Base-by-base conservation (phyloP, 805 yeast species). In the Wickerhamiella galacta region DNA sequence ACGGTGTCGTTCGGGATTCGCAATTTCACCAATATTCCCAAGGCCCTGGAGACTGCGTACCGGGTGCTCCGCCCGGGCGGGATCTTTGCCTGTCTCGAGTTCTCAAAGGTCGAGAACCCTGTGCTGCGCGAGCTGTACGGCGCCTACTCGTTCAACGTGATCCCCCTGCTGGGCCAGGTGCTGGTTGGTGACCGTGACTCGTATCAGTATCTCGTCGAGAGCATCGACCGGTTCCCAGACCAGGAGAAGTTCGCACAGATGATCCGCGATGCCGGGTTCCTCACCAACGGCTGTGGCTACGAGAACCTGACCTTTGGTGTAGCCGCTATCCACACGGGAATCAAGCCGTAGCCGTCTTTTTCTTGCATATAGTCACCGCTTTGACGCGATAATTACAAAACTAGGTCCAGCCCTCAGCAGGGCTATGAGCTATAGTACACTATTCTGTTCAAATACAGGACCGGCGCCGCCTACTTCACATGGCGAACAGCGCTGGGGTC, bases 1-100 rank as follows among this genome's bases (percentile, higher is more conserved):
- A 90, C 98, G 2, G 83, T 90, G 46, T 93, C 95, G 3, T 90
- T 90, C 54, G 98, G 98, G 38, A 90, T 90, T 38, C 72, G 98
- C 57, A 90, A 90, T 58, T 90, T 92, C 57, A 90, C 98, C 37
- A 67, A 90, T 53, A 75, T 90, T 47, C 95, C 85, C 57, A 83
- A 82, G 4, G 98, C 96, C 19, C 65, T 90, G 47, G 67, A 79
- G 46, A 76, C 95, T n/a, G 98, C 98, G 21, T 78, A 87, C 61
- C 70, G 98, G 47, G 93, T 87, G 20, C 69, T 90, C 52, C 81
- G 77, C 56, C 96, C 96, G 9, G 98, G 98, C 48, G 98, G 98
- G 48, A 79, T 90, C 30, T 90, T 90, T 54, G 95, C 94, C 24
- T 85, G 96, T 57, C 64, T 90, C 38, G 98, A 90, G 54, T 90